Base-by-base conservation (phyloP, 768 basidiomycete genomes). In the Multifurca ochricompacta region DNA sequence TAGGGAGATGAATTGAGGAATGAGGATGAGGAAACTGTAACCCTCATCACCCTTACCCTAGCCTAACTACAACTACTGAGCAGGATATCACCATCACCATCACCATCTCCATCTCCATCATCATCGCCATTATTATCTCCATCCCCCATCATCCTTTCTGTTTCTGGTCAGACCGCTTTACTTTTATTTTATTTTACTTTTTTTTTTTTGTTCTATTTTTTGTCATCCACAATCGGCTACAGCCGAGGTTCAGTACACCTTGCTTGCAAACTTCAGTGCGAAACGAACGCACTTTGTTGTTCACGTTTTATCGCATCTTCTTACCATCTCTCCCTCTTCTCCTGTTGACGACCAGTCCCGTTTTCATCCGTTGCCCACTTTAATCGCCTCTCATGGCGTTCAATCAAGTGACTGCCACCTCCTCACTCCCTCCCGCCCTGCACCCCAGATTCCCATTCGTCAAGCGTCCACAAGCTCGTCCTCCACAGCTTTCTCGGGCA, bases 361-460 rank as follows among this genome's bases (percentile, higher is more conserved):
- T 21, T 35, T 14, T 25, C 45, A 37, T 14, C 25, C 21, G 36
- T 30, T 32, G 11, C 14, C 19, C 21, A 11, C 23, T 34, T 43
- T 47, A 32, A 40, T 30, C 41, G 43, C 53, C 55, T 50, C 42
- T 54, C 23, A 78, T 79, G 77, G 71, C 77, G 45, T 79, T 71
- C 66, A 74, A 75, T 59, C 73, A 75, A 45, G 70, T 77, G 54
- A 67, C 77, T 39, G 65, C 80, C 19, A 69, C 78, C 37, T 85
- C 84, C 71, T 90, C 56, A 88, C 84, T 0, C 88, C 88, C 49
- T 80, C 84, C 34, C 77, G 88, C 36, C 87, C 89, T 49, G 87
- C 87, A 4, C 88, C 88, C 13, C 80, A 79, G 49, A 84, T 81
- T 3, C 87, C 87, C 2, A 63, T 73, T 23, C 74, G 81, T 23